Evolutionary conservation across 2,329 filamentous ascomycete genomes (phyloP), one percentile per base, ranked within the genome.

Genomic region (Colletotrichum lindemuthianum): DNA sequence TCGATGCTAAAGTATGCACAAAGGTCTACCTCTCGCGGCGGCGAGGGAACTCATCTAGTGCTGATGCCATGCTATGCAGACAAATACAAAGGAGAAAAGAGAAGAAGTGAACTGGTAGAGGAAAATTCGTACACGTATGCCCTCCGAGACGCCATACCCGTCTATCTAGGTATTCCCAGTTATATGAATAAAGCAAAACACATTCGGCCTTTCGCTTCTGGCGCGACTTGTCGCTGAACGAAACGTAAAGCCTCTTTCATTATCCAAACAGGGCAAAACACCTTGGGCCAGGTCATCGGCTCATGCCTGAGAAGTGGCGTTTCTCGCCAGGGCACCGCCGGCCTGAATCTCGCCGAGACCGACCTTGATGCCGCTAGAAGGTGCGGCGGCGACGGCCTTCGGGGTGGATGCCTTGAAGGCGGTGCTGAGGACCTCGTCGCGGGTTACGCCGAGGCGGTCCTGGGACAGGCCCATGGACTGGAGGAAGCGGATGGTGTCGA

Each of bases 401-500:
- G 59, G 52, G 2, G 41, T 32, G 37, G 54, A 57, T 24, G 66
- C 47, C n/a, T 53, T 63, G 40, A 52, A 56, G 9, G 55, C 53
- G 44, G 57, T 47, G 37, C 39, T 45, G 48, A 72, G 44, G 2
- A 75, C 72, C 59, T 76, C 73, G 49, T 69, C 70, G 40, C 73
- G 70, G 34, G 71, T 76, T 51, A 74, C 63, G 24, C 69, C 68
- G 47, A 68, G 60, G 51, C 72, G 66, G 15, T 71, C 71, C 50
- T 68, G 65, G 3, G 72, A 68, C 34, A 83, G 69, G 11, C 81
- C 81, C 81, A 83, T 83, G 9, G 78, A 81, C 45, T 73, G 72
- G 56, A 83, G 74, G 71, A 82, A 83, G 1, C 66, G 65, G 7
- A 82, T 71, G 2, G 79, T 82, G 39, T 90, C 84, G 84, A 74